Conservation (phyloP, 495 filamentous ascomycete genomes). For the Lindgomyces ingoldianus region DNA sequence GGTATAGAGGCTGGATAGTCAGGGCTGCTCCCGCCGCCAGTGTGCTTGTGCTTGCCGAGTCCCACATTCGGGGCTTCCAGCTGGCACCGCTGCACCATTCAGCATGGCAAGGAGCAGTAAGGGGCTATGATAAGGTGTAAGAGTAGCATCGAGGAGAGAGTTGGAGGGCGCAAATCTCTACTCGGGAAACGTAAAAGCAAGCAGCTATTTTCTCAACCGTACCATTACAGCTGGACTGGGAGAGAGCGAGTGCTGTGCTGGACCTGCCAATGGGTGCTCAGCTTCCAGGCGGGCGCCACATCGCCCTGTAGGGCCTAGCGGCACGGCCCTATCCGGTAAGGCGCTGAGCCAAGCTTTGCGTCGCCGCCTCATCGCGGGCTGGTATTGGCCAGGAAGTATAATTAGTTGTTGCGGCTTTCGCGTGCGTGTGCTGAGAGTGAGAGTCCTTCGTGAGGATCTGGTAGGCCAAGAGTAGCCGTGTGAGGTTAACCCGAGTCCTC, state of each 20-base stretch:
- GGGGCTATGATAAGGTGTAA: constrained; percentile 36
- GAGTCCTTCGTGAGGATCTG: neutral
- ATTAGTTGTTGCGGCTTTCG: constrained; percentile 33
- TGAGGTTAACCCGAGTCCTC: constrained; percentile 16
- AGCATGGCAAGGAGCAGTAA: constrained; percentile 38
- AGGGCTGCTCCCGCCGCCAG: constrained; percentile 36
- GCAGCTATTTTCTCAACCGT: constrained; percentile 16
- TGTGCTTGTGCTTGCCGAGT: constrained; percentile 31
- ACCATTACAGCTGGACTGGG: constrained; percentile 36
- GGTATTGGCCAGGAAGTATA: constrained; percentile 25
- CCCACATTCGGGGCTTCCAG: constrained; percentile 32
- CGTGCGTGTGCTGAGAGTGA: constrained; percentile 29
- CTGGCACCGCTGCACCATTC: constrained; percentile 35
- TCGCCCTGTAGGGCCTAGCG: constrained; percentile 14
- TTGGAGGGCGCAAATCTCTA: neutral
- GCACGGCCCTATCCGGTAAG: constrained; percentile 25
- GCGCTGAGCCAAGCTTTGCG: constrained; percentile 11
- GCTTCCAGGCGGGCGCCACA: constrained; percentile 28
- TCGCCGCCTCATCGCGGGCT: neutral
- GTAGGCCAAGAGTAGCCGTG: neutral
- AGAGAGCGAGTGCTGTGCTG: constrained; percentile 21
- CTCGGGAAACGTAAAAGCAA: constrained; percentile 13
- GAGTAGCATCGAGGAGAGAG: constrained; percentile 28
- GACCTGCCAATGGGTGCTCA: constrained; percentile 36
- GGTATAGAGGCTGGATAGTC: constrained; percentile 32